These are phyloP conservation scores for Mycosphaerella sp. DNA, from an alignment of 2,329 filamentous ascomycete species.

Conservation along the genomic window DNA sequence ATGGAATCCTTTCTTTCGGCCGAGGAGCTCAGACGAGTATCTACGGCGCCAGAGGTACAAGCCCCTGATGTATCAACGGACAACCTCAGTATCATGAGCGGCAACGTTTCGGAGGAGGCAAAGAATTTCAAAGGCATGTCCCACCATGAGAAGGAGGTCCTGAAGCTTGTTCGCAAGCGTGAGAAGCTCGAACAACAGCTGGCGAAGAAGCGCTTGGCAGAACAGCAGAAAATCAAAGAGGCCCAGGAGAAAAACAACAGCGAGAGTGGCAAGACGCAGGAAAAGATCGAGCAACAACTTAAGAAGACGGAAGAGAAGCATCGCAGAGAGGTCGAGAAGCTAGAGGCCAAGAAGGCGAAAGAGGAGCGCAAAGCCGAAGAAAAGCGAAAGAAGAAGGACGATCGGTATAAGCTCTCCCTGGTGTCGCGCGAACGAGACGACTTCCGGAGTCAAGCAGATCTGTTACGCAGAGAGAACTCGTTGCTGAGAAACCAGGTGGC, in stretches of 20 bases:
- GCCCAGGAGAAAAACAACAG: slow-evolving; percentile 34
- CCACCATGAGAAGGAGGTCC: slow-evolving; percentile 56
- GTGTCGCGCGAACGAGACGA: slow-evolving; percentile 46
- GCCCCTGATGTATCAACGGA: slow-evolving; percentile 21
- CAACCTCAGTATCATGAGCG: slow-evolving; percentile 22
- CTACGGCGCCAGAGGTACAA: slow-evolving; percentile 30
- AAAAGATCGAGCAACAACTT: slow-evolving; percentile 59
- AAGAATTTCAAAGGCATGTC: slow-evolving; percentile 16
- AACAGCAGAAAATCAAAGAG: slow-evolving; percentile 41
- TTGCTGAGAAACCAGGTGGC: slow-evolving; percentile 47
- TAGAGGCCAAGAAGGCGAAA: slow-evolving; percentile 35
- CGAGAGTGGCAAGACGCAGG: slow-evolving; percentile 55
- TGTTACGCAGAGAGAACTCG: slow-evolving; percentile 45
- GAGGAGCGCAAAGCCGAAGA: slow-evolving; percentile 41
- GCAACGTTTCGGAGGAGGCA: slow-evolving; percentile 14
- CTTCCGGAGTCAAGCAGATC: slow-evolving; percentile 40
- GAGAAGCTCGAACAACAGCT: slow-evolving; percentile 59
- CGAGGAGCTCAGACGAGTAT: slow-evolving; percentile 34
- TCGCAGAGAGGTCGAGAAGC: slow-evolving; percentile 56
- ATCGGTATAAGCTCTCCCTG: slow-evolving; percentile 43
- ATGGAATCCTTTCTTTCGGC: slow-evolving; percentile 39
- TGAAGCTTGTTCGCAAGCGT: slow-evolving; percentile 55
- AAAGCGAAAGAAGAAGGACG: slow-evolving; percentile 40
- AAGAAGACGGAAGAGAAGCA: slow-evolving; percentile 59
- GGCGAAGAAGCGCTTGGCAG: slow-evolving; percentile 49